These are phyloP conservation scores for Fusarium verrucosum DNA, from an alignment of 2,329 filamentous ascomycete genomes.

Conservation along the genomic window DNA sequence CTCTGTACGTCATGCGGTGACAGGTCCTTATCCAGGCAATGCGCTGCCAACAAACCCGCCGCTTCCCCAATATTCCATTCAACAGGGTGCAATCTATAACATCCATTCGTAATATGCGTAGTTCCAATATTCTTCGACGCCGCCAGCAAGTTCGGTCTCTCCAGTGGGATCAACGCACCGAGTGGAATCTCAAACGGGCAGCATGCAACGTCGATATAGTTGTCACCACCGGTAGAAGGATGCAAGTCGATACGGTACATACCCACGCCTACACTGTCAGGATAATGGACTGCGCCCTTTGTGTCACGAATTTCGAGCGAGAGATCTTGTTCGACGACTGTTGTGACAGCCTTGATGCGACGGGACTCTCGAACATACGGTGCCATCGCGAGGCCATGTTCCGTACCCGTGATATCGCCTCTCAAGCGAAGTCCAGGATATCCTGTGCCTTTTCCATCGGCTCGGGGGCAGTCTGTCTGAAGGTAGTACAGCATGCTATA, in stretches of 20 bases:
- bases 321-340: conserved; percentile 41
- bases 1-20: conserved; percentile 38
- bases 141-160: conserved; percentile 36
- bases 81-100: conserved; percentile 43
- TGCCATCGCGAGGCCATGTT: conserved; percentile 44
- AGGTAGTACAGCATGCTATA: conserved; percentile 46
- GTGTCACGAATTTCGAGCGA: conserved; percentile 33
- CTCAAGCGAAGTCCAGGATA: conserved; percentile 43
- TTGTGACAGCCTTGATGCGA: conserved; percentile 42
- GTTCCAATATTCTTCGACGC: conserved; percentile 45
- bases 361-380: conserved; percentile 43
- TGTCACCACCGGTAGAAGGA: conserved; percentile 43
- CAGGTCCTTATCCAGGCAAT: conserved; percentile 35
- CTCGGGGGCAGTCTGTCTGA: conserved; percentile 42
- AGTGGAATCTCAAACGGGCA: conserved; percentile 45
- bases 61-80: conserved; percentile 46
- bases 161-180: conserved; percentile 36
- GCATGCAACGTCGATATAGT: conserved; percentile 45
- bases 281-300: conserved; percentile 39
- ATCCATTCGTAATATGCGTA: conserved; percentile 45
- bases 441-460: conserved; percentile 37
- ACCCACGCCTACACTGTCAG: conserved; percentile 43
- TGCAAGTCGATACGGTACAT: conserved; percentile 46
- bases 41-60: conserved; percentile 38
- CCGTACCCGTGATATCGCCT: conserved; percentile 42